Conservation (phyloP, 1,284 basidiomycete species). For the Rhodofomes roseus region DNA sequence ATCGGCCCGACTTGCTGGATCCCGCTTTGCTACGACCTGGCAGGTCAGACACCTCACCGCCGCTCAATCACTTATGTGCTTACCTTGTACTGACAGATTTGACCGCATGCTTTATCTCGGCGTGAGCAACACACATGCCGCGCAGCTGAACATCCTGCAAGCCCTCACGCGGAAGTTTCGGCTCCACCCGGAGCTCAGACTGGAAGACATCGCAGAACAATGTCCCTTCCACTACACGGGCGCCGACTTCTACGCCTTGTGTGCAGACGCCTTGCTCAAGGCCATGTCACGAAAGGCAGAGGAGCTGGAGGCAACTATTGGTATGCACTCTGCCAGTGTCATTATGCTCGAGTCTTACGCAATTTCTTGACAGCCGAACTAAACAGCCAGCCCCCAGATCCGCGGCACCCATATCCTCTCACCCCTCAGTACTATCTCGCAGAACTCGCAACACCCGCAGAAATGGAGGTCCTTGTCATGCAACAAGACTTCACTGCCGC, state of each 20-base stretch:
- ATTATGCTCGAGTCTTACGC: conserved; percentile 1
- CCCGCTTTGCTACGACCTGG: conserved; percentile 92
- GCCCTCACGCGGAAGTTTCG: conserved; percentile 94
- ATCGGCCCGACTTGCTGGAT: conserved; percentile 93
- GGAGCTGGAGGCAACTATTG: conserved; percentile 72
- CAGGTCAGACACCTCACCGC: conserved; percentile 44
- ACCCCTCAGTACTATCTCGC: conserved; percentile 93
- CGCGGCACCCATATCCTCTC: conserved; percentile 63
- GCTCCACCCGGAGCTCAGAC: conserved; percentile 67
- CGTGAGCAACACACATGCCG: conserved; percentile 84
- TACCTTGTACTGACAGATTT: conserved; percentile 57
- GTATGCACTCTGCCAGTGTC: conserved; percentile 30
- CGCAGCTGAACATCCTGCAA: conserved; percentile 85
- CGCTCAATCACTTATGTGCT: neutral
- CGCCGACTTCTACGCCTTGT: conserved; percentile 97
- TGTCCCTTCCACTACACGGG: conserved; percentile 96
- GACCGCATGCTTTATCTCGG: conserved; percentile 97
- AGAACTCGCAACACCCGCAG: conserved; percentile 73
- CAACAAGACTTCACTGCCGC: conserved; percentile 77
- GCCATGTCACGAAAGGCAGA: conserved; percentile 91
- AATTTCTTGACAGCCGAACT: conserved; percentile 37
- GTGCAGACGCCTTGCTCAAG: conserved; percentile 94
- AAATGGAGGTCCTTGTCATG: conserved; percentile 76
- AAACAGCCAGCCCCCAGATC: conserved; percentile 39
- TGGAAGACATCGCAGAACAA: conserved; percentile 64